Evolutionary conservation across 140 eudicot genomes (phyloP).

Genomic region (Erigeron philadelphicus): DNA sequence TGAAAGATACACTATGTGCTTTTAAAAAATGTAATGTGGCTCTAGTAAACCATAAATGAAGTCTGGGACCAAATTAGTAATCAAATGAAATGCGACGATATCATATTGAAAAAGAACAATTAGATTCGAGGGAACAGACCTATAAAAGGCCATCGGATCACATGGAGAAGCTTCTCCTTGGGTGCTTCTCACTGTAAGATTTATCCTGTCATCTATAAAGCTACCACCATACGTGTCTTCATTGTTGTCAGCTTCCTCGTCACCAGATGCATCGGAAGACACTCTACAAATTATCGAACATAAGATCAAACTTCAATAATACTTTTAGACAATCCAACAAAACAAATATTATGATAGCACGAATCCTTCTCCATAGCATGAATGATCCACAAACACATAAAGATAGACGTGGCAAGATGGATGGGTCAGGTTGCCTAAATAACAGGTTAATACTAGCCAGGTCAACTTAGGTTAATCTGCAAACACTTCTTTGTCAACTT

Average conservation of each 20-base stretch:
- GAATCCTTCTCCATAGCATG: not conserved
- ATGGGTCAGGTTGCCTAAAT: not conserved
- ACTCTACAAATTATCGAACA: conserved; percentile 44
- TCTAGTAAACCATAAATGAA: too few species aligned
- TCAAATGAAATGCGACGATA: too few species aligned
- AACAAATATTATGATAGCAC: not conserved
- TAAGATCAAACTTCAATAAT: not conserved
- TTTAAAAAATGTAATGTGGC: too few species aligned
- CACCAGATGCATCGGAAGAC: conserved; percentile 69
- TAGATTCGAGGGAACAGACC: conserved; percentile 37
- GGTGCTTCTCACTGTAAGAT: conserved; percentile 49
- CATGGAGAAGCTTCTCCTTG: conserved; percentile 40
- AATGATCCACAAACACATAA: not conserved
- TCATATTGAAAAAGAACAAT: too few species aligned
- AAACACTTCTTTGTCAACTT: too few species aligned
- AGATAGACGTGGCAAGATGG: not conserved
- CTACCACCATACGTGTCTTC: conserved; percentile 57
- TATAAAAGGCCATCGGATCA: conserved; percentile 93
- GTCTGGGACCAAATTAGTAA: too few species aligned
- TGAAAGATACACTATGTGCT: too few species aligned
- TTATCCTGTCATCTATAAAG: conserved; percentile 72
- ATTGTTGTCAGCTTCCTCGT: conserved; percentile 51
- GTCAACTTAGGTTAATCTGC: too few species aligned
- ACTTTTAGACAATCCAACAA: not conserved
- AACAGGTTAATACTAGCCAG: too few species aligned